Conservation (phyloP, 2,329 filamentous ascomycete species). For the Diplodia mutila region DNA sequence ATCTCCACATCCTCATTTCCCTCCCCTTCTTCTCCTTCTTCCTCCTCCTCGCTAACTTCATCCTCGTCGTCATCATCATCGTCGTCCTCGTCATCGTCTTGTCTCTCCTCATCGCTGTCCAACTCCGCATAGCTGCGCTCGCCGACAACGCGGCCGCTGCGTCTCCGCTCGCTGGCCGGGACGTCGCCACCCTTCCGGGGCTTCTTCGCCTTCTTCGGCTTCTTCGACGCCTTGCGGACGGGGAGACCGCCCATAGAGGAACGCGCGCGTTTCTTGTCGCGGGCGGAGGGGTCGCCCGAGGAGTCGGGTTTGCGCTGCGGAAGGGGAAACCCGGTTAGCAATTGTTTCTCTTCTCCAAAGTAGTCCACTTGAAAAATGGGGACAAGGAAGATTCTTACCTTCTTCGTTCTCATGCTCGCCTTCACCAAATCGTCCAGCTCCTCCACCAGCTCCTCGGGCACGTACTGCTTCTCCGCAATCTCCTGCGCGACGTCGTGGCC, state of each 20-base stretch:
- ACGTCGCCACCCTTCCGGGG: slow-evolving; percentile 34
- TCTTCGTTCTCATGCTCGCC: slow-evolving; percentile 65
- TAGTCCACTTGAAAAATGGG: background rate
- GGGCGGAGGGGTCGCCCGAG: slow-evolving; percentile 31
- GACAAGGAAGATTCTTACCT: slow-evolving; percentile 30
- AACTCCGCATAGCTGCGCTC: slow-evolving; percentile 52
- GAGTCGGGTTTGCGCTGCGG: slow-evolving; percentile 30
- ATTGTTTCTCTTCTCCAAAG: slow-evolving; percentile 29
- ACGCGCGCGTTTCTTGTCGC: slow-evolving; percentile 41
- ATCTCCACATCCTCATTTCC: slow-evolving; percentile 33
- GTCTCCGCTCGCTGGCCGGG: slow-evolving; percentile 47
- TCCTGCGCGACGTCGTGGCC: slow-evolving; percentile 79
- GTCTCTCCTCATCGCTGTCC: slow-evolving; percentile 36
- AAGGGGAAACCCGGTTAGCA: slow-evolving; percentile 27
- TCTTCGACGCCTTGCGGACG: slow-evolving; percentile 40
- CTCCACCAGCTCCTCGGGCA: slow-evolving; percentile 75
- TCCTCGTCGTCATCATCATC: slow-evolving; percentile 31
- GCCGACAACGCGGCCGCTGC: slow-evolving; percentile 46
- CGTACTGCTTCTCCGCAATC: slow-evolving; percentile 83
- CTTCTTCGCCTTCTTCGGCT: slow-evolving; percentile 44
- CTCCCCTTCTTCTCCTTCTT: slow-evolving; percentile 37
- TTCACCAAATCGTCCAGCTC: slow-evolving; percentile 77
- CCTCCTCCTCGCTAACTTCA: slow-evolving; percentile 32
- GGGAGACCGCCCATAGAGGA: slow-evolving; percentile 34
- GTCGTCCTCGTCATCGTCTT: slow-evolving; percentile 31